Evolutionary conservation across 352 stramenopile genomes (phyloP).

Genomic region (Phytopythium kandeliae): DNA sequence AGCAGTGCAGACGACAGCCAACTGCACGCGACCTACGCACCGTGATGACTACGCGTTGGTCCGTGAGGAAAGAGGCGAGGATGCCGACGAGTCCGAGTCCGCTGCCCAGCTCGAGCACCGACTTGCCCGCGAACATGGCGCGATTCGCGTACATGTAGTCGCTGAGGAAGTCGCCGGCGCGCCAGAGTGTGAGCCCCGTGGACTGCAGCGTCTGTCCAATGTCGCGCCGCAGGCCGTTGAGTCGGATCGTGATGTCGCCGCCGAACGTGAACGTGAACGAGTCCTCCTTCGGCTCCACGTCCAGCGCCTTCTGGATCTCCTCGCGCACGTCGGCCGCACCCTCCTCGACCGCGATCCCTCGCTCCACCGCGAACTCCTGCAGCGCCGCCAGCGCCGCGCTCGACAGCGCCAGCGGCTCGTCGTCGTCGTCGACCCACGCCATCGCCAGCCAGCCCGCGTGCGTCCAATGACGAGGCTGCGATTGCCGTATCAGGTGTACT

Average conservation of each 20-base stretch:
- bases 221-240: slow-evolving; percentile 49
- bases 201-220: slow-evolving; percentile 61
- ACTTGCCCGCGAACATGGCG: slow-evolving; percentile 23
- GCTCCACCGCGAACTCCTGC: slow-evolving; percentile 50
- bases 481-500: no score
- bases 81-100: slow-evolving; percentile 55
- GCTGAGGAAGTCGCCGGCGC: slow-evolving; percentile 50
- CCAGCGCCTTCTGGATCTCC: slow-evolving; percentile 52
- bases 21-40: slow-evolving; percentile 3
- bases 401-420: slow-evolving; percentile 38
- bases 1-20: neutral
- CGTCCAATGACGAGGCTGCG: no score
- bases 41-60: slow-evolving; percentile 46
- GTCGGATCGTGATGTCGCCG: slow-evolving; percentile 36
- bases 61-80: slow-evolving; percentile 48
- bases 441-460: neutral
- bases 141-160: slow-evolving; percentile 49
- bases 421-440: slow-evolving; percentile 21
- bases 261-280: slow-evolving; percentile 52
- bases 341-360: slow-evolving; percentile 36
- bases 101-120: slow-evolving; percentile 47
- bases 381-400: slow-evolving; percentile 33
- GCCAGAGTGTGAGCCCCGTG: slow-evolving; percentile 58
- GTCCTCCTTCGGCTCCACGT: slow-evolving; percentile 57
- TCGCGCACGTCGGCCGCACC: slow-evolving; percentile 33